Base-by-base conservation (phyloP, 169 alveolate genomes). In the Plasmodium yoelii region DNA sequence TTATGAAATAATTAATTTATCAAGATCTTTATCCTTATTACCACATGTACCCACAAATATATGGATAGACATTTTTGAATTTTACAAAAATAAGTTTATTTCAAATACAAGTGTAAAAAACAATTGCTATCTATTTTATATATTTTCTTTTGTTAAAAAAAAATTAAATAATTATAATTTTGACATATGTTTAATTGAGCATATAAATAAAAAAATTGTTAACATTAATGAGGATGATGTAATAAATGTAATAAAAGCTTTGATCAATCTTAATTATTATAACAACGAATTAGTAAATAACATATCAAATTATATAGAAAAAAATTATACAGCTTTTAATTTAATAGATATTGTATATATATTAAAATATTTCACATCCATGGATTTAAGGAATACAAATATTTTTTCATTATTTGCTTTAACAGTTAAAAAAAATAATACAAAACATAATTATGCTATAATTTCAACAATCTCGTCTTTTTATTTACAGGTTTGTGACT, bases 1-100 rank as follows among this genome's bases (percentile, higher is more conserved):
- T 84, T 84, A 69, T 84, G 91, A 84, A 69, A 28, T 84, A 56
- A 84, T 84, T 19, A 84, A 84, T 84, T 59, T 84, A 15, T 22
- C 87, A 7, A 55, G 87, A n/a, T 69, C 91, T 26, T 39, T 84
- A 57, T 69, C 91, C 12, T 53, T 70, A 51, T 49, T 84, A 34
- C 91, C 91, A 18, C 57, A 84, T 46, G 84, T 69, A 8, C 59
- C 69, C n/a, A 6, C 49, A 59, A 63, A 55, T 46, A 57, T 84
- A 26, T 84, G 91, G 91, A 28, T n/a, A 46, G 15, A 42, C 55
- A 22, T 84, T 22, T 34, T 84, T 34, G 77, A 68, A 5, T 55
- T 12, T 59, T 84, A 84, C 55, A 70, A 84, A 68, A 44, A 56
- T 44, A 84, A 84, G 44, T 84, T 69, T 55, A 3, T 84, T 6